Percentiles rank a stretch among this genome's conserved stretches.
These are phyloP conservation scores for Argentina anserina DNA, from an alignment of 306 rosid genomes.

Conservation along the genomic window DNA sequence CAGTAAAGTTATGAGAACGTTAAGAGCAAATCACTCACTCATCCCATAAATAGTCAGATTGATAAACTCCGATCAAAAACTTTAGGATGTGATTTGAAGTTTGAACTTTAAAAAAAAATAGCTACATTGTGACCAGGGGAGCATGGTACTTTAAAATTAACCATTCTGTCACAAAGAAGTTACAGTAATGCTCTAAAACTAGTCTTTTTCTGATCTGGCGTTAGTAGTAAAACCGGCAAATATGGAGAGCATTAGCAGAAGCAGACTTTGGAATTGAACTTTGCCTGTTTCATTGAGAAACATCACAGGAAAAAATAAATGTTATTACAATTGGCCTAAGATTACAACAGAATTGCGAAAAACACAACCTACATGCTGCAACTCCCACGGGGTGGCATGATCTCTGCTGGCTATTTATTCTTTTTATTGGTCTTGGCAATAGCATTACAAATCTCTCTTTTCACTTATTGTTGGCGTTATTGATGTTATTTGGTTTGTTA, in stretches of 20 bases:
- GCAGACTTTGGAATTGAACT: neutral
- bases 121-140: neutral
- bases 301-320: neutral
- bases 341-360: neutral
- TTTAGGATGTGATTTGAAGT: neutral
- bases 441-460: conserved; percentile 59
- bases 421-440: conserved; percentile 64
- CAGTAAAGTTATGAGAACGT: too few relatives aligned
- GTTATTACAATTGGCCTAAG: neutral
- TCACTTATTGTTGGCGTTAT: conserved; percentile 35
- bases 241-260: neutral
- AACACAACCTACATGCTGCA: conserved; percentile 4
- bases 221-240: neutral
- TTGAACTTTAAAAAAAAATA: neutral
- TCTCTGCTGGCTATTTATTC: conserved; percentile 40
- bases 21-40: neutral
- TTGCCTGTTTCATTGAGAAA: neutral
- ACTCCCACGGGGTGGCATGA: conserved; percentile 2
- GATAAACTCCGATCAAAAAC: neutral
- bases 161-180: neutral
- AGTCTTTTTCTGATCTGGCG: neutral
- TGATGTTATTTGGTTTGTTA: conserved; percentile 20
- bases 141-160: neutral
- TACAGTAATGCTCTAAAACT: neutral
- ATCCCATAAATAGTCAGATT: neutral